Evolutionary conservation across 176 grass and related monocot genomes (phyloP), one percentile per base, ranked within the genome.

Genomic region (Avena insularis): DNA sequence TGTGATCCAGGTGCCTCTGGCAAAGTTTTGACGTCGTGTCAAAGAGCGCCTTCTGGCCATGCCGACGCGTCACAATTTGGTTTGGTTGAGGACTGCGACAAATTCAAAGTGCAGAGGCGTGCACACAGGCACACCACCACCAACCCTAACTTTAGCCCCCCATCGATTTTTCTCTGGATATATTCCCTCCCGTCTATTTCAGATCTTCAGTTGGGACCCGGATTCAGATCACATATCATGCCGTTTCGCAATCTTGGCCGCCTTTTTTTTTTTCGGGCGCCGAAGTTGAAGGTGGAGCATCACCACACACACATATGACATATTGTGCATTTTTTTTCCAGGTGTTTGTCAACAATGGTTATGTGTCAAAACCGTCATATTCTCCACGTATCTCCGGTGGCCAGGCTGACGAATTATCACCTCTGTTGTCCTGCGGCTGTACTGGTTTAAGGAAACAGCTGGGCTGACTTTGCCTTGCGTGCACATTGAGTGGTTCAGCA

Each of bases 181-280:
- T 75, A 90, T 86, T 89, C 87, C 87, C 83, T 73, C 84, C 49
- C 23, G 19, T 89, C 88, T 64, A 64, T 87, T 87, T 92, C 88
- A 85, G 68, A 89, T 97, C 90, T 87, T 83, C 6, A 43, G 33
- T 8, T 79, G 87, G 85, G 74, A 33, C 91, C 93, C 68, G 2
- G 7, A 55, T 33, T 12, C 20, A 16, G 82, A 81, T 88, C 70
- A 6, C 61, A 3, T 77, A 88, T 85, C 45, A 53, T 20, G 67
- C 23, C 61, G 43, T 55, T 33, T 29, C 1, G 36, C 13, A 9
- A 67, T 57, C 81, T 75, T 81, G 81, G 80, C 68, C 1, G 0
- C 25, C 63, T 16, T 67, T 67, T 29, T 29, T 29, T 29, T 29
- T 67, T 15, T 15, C 6, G 3, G 17, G 75, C 36, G 57, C 69